These are phyloP conservation scores for Cynanchum wilfordii DNA, from an alignment of 257 asterid genomes.

Conservation along the genomic window DNA sequence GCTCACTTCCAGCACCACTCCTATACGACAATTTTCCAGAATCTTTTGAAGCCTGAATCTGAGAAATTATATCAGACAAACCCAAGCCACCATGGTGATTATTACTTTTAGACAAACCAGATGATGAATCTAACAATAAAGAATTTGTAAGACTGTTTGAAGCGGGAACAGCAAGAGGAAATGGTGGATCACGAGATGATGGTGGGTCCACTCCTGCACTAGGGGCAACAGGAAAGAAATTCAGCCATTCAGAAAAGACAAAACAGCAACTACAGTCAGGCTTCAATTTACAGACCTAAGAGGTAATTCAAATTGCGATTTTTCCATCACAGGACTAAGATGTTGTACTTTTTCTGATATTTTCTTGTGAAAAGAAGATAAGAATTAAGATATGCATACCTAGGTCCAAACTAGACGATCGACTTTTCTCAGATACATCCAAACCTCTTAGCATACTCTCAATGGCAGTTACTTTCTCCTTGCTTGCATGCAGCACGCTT, in stretches of 20 bases:
- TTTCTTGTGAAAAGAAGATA: slow-evolving; percentile 7
- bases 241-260: slow-evolving; percentile 40
- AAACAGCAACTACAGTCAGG: slow-evolving; percentile 13
- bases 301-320: not conserved
- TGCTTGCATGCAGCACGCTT: slow-evolving; percentile 93
- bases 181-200: slow-evolving; percentile 99
- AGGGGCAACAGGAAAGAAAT: slow-evolving; percentile 57
- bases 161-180: slow-evolving; percentile 95
- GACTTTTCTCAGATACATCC: slow-evolving; percentile 65
- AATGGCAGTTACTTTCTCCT: slow-evolving; percentile 94
- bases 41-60: slow-evolving; percentile 93
- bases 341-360: not conserved
- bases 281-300: slow-evolving; percentile 12
- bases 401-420: slow-evolving; percentile 97
- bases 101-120: slow-evolving; percentile 64
- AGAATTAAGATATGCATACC: slow-evolving; percentile 51
- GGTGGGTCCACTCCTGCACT: slow-evolving; percentile 99
- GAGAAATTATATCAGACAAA: slow-evolving; percentile 87
- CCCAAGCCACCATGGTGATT: slow-evolving; percentile 80
- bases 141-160: slow-evolving; percentile 64
- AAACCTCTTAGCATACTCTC: slow-evolving; percentile 97
- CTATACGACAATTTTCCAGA: slow-evolving; percentile 61
- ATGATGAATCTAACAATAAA: slow-evolving; percentile 42
- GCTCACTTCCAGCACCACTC: slow-evolving; percentile 52
- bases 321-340: not conserved